A percentile compares a stretch with the other conserved stretches of the same genome.
These are phyloP conservation scores for Dendrobium officinale DNA, from an alignment of 106 monocot genomes.

Conservation along the genomic window DNA sequence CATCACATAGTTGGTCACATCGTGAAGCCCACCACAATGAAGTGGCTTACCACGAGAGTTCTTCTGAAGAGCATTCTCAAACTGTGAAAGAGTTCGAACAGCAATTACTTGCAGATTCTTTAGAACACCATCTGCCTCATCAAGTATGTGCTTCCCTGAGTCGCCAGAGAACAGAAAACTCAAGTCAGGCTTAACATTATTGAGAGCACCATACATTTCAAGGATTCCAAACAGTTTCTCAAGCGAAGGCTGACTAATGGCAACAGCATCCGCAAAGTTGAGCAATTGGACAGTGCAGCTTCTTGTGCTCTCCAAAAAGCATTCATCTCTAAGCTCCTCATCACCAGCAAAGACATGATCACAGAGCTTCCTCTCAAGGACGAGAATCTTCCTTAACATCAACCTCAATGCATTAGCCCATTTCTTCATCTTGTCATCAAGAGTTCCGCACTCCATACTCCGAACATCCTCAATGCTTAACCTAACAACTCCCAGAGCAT, in stretches of 20 bases:
- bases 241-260: conserved; percentile 12
- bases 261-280: conserved; percentile 52
- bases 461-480: conserved; percentile 61
- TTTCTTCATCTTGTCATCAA: conserved; percentile 43
- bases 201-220: conserved; percentile 17
- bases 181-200: conserved; percentile 22
- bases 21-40: conserved; percentile 31
- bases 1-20: conserved; percentile 43
- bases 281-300: conserved; percentile 46
- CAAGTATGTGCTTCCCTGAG: conserved; percentile 9
- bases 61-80: conserved; percentile 25
- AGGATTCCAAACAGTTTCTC: conserved; percentile 26
- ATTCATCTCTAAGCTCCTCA: conserved; percentile 14
- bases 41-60: conserved; percentile 18
- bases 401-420: conserved; percentile 33
- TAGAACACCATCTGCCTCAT: conserved; percentile 28
- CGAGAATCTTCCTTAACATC: conserved; percentile 15
- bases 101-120: conserved; percentile 22
- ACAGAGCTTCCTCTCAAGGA: conserved; percentile 30
- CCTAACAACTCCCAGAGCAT: conserved; percentile 28
- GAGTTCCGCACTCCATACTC: conserved; percentile 24
- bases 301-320: conserved; percentile 33
- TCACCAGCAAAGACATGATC: conserved; percentile 24
- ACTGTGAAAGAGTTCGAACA: conserved; percentile 26
- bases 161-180: conserved; percentile 26